phyloP scores from a whole-genome alignment of 2,329 filamentous ascomycete species.

The Coniella vitis region DNA sequence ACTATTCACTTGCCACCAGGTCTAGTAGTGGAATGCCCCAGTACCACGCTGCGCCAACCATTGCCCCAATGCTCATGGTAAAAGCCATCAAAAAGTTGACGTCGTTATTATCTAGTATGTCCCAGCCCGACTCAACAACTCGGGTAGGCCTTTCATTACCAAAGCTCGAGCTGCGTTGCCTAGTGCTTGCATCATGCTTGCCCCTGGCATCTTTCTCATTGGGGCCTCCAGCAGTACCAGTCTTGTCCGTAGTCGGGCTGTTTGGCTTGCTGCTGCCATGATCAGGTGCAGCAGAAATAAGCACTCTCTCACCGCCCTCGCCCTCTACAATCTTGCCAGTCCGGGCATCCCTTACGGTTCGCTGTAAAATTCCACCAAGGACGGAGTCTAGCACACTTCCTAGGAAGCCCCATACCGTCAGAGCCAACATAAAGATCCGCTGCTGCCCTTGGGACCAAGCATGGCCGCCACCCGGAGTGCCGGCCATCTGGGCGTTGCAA shows the following conservation, averaged over 20 bases:
- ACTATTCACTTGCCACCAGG: background rate
- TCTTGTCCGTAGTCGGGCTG: constrained; percentile 34
- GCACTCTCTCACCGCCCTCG: constrained; percentile 48
- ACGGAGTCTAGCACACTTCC: constrained; percentile 85
- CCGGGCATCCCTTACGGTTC: constrained; percentile 75
- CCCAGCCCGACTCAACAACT: constrained; percentile 57
- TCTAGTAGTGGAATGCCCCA: constrained; percentile 36
- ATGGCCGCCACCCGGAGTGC: constrained; percentile 34
- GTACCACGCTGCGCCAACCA: constrained; percentile 56
- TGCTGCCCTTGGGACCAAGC: constrained; percentile 44
- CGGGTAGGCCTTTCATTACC: constrained; percentile 53
- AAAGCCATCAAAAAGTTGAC: constrained; percentile 91
- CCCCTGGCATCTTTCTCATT: constrained; percentile 28
- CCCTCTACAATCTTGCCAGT: constrained; percentile 86
- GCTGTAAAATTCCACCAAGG: constrained; percentile 77
- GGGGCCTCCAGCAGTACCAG: constrained; percentile 18
- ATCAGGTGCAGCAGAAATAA: constrained; percentile 23
- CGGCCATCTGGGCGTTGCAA: constrained; percentile 42
- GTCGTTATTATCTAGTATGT: constrained; percentile 88
- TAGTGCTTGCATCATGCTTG: constrained; percentile 43
- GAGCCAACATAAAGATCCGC: constrained; percentile 41
- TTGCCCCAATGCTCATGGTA: constrained; percentile 71
- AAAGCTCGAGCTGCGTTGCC: constrained; percentile 45
- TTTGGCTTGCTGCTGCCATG: constrained; percentile 36
- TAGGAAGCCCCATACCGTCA: constrained; percentile 67